Base-by-base conservation (phyloP, 2,329 filamentous ascomycete genomes). In the Lecanicillium sp. region DNA sequence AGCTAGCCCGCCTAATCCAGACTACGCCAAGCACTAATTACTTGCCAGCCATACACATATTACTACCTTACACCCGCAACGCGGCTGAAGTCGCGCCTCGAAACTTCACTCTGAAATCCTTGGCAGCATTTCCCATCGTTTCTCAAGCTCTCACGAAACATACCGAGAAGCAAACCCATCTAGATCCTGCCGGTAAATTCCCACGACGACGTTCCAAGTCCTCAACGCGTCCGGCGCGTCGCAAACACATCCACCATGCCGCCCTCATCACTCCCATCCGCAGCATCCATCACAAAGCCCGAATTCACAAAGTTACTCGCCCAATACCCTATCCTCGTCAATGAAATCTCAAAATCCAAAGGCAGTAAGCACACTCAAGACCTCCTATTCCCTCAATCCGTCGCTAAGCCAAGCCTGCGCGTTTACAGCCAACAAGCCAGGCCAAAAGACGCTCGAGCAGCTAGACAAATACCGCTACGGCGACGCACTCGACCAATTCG, bases 381-480 rank as follows among this genome's bases (percentile, higher is more conserved):
- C n/a, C n/a, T n/a, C n/a, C n/a, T n/a, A n/a, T n/a, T 31, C 29
- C 13, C 37, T 36, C 41, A 32, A 31, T 29, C 19, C 27, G 29
- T 28, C 15, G 38, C 33, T 13, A 13, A 27, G 22, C 7, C 6
- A 11, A 25, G 7, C 22, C 6, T 25, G 7, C 6, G 22, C 22
- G 22, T 25, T 40, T 12, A 42, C 20, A 27, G 19, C 15, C 25
- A 13, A 55, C 45, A 75, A 75, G 46, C 43, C 56, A 3, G 69
- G 68, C 22, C 67, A 73, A 43, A 65, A 63, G 51, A 64, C 68
- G 2, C 64, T 85, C 5, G 51, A 62, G 19, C 65, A 75, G 35
- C 67, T 86, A 15, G 81, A 85, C 44, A 46, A 63, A 2, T 76
- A 73, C 49, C 73, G 82, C 41, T 80, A 81, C 49, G 55, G 58